Evolutionary conservation across 73 alveolate genomes (phyloP).

Genomic region (Stentor coeruleus): DNA sequence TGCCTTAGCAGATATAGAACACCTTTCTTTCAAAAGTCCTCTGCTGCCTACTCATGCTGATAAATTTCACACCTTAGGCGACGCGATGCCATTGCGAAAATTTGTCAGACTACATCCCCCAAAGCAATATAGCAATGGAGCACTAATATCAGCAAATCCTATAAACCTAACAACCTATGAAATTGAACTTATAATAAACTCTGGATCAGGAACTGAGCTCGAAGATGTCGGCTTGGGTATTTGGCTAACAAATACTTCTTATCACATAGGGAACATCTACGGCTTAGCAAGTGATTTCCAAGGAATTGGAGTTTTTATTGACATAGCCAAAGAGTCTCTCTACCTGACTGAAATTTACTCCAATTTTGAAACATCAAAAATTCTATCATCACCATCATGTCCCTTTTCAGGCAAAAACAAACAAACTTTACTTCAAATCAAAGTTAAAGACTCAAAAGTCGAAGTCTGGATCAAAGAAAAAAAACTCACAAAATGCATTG

Average conservation of each 20-base stretch:
- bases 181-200: background rate
- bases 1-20: background rate
- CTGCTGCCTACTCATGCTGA: slow-evolving; percentile 3
- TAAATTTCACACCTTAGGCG: background rate
- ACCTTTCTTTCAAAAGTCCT: background rate
- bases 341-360: background rate
- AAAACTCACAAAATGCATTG: background rate
- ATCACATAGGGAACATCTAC: background rate
- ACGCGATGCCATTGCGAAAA: slow-evolving; percentile 1
- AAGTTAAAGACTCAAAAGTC: background rate
- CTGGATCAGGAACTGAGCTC: background rate
- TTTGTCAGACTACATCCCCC: slow-evolving; percentile 17
- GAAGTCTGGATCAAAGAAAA: background rate
- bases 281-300: background rate
- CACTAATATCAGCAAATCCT: background rate
- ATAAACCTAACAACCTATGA: background rate
- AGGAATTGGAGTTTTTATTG: background rate
- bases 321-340: background rate
- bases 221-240: background rate
- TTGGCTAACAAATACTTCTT: background rate
- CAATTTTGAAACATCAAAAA: no score
- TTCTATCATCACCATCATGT: background rate
- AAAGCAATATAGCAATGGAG: background rate
- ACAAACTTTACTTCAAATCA: background rate
- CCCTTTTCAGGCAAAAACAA: background rate